Evolutionary conservation across 2,329 filamentous ascomycete genomes (phyloP), one percentile per base, ranked within the genome.

Genomic region (Aspergillus phoenicis): DNA sequence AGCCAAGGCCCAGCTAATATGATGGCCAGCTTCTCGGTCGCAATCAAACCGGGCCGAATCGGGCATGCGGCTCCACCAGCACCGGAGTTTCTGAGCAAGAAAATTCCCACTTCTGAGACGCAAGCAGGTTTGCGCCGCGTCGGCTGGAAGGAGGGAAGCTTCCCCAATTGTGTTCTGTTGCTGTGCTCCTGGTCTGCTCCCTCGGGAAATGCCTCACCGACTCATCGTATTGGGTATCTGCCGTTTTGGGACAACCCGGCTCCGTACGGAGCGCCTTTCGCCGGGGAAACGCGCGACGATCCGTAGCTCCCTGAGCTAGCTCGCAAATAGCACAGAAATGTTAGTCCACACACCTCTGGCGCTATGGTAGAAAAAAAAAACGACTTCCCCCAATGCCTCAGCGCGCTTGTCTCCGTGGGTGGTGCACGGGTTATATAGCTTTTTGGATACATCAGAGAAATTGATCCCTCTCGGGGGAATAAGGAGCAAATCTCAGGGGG

Each of bases 21-120:
- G 59, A 47, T 52, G 26, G 61, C 49, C 55, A 61, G 59, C 58
- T 61, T 62, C 61, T 69, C 66, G 64, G 64, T 63, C 59, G 62
- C 62, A 64, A 59, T 61, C 52, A 65, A 60, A 62, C 67, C 67
- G 66, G 67, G 60, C 67, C 67, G 67, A 69, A 62, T 69, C 67
- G 67, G 67, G 64, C 52, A 67, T 65, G 64, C 66, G 65, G 67
- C 67, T 69, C 67, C 67, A 69, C 67, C 53, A 41, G 17, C 45
- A 52, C 58, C 65, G 61, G 65, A 62, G 51, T 59, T 66, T 59
- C 20, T 45, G 39, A 22, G 39, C 39, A 22, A 43, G 39, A 56
- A 56, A 47, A 55, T 45, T 55, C 38, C 52, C 52, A 55, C 52
- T 36, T 36, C 38, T 49, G 52, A 41, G 38, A 55, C 53, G 53